phyloP scores from a whole-genome alignment of 2,329 filamentous ascomycete species.

The Scedosporium aurantiacum region DNA sequence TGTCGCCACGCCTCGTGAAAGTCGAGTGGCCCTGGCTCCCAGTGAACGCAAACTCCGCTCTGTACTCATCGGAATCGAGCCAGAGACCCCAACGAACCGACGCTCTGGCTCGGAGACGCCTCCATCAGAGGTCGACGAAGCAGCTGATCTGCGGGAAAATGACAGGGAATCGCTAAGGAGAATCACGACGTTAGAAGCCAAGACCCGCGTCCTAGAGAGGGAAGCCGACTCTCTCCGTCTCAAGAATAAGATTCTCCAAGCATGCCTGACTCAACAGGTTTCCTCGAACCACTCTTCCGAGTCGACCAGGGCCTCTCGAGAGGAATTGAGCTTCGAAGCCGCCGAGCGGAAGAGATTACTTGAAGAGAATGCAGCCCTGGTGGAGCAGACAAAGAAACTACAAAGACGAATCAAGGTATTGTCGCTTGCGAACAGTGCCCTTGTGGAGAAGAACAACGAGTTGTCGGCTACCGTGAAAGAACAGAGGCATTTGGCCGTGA shows the following conservation, averaged over 20 bases:
- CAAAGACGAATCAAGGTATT: neutral
- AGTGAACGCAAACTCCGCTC: neutral
- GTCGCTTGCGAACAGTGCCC: neutral
- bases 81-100: neutral
- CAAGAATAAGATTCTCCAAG: neutral
- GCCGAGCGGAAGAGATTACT: neutral
- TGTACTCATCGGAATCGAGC: neutral
- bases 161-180: neutral
- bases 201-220: neutral
- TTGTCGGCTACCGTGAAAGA: neutral
- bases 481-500: slow-evolving; percentile 1
- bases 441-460: neutral
- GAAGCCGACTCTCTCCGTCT: neutral
- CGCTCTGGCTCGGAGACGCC: neutral
- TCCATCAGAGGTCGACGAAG: neutral
- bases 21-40: neutral
- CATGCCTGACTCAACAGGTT: neutral
- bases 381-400: neutral
- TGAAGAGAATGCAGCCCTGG: neutral
- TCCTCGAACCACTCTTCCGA: neutral
- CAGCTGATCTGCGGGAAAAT: neutral
- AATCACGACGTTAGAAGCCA: neutral
- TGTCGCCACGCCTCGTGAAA: neutral
- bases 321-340: neutral
- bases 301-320: neutral